A percentile compares a stretch with the other conserved stretches of the same genome.
Evolutionary conservation across 129 eudicot genomes (phyloP).

Genomic region (Arctium minus): DNA sequence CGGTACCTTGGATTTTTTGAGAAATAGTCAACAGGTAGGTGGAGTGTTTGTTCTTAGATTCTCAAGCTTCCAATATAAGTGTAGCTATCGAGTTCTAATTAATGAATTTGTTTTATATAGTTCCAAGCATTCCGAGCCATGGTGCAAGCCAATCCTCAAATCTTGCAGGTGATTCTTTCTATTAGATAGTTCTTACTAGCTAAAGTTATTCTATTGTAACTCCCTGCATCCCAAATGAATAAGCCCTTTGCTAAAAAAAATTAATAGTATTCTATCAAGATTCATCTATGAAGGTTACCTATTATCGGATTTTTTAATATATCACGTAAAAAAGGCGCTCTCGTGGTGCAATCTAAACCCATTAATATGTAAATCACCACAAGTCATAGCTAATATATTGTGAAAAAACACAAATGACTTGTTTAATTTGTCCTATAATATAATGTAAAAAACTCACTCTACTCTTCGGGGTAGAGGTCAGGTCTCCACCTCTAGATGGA

Average conservation of each 20-base stretch:
- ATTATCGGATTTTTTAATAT: not conserved
- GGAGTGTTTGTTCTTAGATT: not conserved
- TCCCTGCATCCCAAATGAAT: not conserved
- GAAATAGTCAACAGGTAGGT: conserved; percentile 60
- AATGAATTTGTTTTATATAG: conserved; percentile 16
- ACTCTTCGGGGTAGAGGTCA: too few species aligned
- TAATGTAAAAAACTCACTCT: too few species aligned
- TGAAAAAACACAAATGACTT: too few species aligned
- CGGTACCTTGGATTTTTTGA: conserved; percentile 53
- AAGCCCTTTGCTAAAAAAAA: not conserved
- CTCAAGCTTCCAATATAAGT: not conserved
- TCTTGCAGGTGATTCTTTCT: conserved; percentile 47
- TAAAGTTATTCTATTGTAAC: not conserved
- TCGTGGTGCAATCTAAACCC: too few species aligned
- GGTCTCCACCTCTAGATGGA: too few species aligned
- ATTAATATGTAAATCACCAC: too few species aligned
- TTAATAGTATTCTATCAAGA: not conserved
- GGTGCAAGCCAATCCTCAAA: conserved; percentile 78
- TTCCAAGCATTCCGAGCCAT: conserved; percentile 72
- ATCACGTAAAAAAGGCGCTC: not conserved
- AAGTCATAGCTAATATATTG: too few species aligned
- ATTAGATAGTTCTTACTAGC: not conserved
- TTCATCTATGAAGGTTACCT: not conserved
- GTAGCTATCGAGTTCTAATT: not conserved
- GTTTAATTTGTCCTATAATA: too few species aligned